Evolutionary conservation across 1,139 yeast species (phyloP).

Genomic region (Geotrichum histeridarum): DNA sequence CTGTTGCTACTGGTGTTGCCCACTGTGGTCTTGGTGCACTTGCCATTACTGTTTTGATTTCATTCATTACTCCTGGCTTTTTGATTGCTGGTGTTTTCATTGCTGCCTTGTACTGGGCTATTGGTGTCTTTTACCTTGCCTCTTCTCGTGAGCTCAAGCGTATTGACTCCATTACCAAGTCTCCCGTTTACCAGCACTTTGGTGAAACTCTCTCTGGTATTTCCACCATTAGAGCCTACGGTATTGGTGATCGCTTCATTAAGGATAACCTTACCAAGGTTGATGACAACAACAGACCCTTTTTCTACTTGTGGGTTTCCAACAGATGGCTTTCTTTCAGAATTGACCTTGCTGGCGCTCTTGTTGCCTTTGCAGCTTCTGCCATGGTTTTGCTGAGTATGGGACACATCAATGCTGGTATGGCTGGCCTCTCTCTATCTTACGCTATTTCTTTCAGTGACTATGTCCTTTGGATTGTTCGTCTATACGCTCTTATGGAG

Average conservation of each 20-base stretch:
- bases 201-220: constrained; percentile 90
- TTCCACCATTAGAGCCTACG: constrained; percentile 93
- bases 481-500: constrained; percentile 82
- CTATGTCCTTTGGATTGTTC: constrained; percentile 85
- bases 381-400: constrained; percentile 64
- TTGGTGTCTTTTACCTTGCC: constrained; percentile 71
- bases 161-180: constrained; percentile 78
- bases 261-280: constrained; percentile 72
- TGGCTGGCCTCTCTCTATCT: constrained; percentile 90
- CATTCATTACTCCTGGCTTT: constrained; percentile 81
- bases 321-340: constrained; percentile 92
- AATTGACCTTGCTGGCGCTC: constrained; percentile 78
- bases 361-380: constrained; percentile 78
- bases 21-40: constrained; percentile 64
- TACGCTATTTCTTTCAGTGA: constrained; percentile 89
- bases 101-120: constrained; percentile 56
- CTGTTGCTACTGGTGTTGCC: constrained; percentile 69
- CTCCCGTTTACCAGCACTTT: constrained; percentile 95
- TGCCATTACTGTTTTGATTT: constrained; percentile 66
- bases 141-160: constrained; percentile 91
- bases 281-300: constrained; percentile 84
- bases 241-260: constrained; percentile 82
- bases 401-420: constrained; percentile 76
- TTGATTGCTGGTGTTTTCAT: constrained; percentile 68
- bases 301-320: constrained; percentile 91